Evolutionary conservation across 208 protist genomes (phyloP), one percentile per base, ranked within the genome.

Genomic region (Leishmania turanica): DNA sequence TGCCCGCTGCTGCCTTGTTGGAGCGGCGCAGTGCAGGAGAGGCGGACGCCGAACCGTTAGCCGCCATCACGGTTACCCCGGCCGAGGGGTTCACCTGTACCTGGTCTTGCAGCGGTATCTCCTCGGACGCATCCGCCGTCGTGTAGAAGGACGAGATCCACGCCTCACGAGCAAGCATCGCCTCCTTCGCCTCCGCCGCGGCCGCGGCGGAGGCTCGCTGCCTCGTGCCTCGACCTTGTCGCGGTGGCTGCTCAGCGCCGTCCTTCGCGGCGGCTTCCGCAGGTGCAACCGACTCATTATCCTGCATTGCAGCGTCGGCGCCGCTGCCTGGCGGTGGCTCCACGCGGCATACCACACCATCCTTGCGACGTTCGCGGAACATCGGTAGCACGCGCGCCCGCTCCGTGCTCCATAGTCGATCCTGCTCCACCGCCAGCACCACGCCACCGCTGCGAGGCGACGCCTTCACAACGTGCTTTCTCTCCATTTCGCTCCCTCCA

Each of bases 71-170:
- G 27, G 71, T 82, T 13, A 89, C 86, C 2, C 86, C 86, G 37
- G 86, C 78, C 21, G 84, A 82, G 0, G 86, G 86, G 11, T 27
- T 19, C 56, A 89, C 82, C 73, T 85, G 77, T 53, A 89, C 78
- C 75, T 88, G 85, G 34, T 83, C 78, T 70, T 83, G 78, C 64
- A 88, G 60, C 53, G 83, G 80, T 4, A 77, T 62, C 72, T 79
- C 82, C 42, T 75, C 82, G 0, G 82, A 53, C 0, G 73, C 65
- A 45, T 82, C 77, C 3, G 64, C 76, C 9, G 77, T 80, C 7
- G 37, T 80, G 78, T 82, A 86, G 73, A 86, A 82, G 27, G 82
- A 82, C 7, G 82, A 54, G 7, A 64, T 70, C 82, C 82, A 86
- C 74, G 53, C 78, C 78, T 82, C 82, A n/a, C 65, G 70, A 68